Conservation (phyloP, 768 basidiomycete species). For the Lactarius deliciosus region DNA sequence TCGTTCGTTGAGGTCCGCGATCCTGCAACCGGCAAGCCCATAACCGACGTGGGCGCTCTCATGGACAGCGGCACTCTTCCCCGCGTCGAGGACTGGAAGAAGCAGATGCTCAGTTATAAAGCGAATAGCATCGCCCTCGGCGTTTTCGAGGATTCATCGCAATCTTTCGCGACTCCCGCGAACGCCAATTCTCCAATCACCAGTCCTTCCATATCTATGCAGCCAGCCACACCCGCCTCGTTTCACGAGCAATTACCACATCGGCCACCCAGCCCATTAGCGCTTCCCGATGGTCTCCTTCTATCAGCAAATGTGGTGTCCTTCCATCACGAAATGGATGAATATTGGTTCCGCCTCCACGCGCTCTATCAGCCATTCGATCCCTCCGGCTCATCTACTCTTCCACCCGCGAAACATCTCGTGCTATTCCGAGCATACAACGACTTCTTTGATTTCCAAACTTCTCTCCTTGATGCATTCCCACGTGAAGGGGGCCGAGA, state of each 20-base stretch:
- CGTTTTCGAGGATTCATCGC: slow-evolving; percentile 66
- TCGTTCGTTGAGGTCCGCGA: slow-evolving; percentile 97
- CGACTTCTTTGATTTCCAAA: slow-evolving; percentile 98
- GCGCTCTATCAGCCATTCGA: slow-evolving; percentile 85
- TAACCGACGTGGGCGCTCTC: slow-evolving; percentile 71
- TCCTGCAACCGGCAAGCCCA: slow-evolving; percentile 76
- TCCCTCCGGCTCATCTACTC: slow-evolving; percentile 50
- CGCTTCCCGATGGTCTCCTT: slow-evolving; percentile 80
- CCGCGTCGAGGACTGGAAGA: slow-evolving; percentile 99
- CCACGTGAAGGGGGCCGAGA: slow-evolving; percentile 88
- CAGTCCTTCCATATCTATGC: slow-evolving; percentile 26
- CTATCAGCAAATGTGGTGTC: slow-evolving; percentile 87
- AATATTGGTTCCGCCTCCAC: slow-evolving; percentile 97
- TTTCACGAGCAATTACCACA: slow-evolving; percentile 34
- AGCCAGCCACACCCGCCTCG: slow-evolving; percentile 30
- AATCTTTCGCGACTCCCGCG: slow-evolving; percentile 39
- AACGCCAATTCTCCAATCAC: slow-evolving; percentile 16
- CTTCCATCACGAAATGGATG: slow-evolving; percentile 95
- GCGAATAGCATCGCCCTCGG: slow-evolving; percentile 94
- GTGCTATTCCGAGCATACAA: slow-evolving; percentile 94
- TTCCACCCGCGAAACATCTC: slow-evolving; percentile 72
- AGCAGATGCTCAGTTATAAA: slow-evolving; percentile 92
- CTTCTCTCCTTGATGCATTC: slow-evolving; percentile 80
- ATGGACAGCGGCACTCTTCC: slow-evolving; percentile 90
- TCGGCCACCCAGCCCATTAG: slow-evolving; percentile 44